These are phyloP conservation scores for Gaertneriomyces sp. DNA, from an alignment of 192 early-diverging fungal genomes.

Conservation along the genomic window DNA sequence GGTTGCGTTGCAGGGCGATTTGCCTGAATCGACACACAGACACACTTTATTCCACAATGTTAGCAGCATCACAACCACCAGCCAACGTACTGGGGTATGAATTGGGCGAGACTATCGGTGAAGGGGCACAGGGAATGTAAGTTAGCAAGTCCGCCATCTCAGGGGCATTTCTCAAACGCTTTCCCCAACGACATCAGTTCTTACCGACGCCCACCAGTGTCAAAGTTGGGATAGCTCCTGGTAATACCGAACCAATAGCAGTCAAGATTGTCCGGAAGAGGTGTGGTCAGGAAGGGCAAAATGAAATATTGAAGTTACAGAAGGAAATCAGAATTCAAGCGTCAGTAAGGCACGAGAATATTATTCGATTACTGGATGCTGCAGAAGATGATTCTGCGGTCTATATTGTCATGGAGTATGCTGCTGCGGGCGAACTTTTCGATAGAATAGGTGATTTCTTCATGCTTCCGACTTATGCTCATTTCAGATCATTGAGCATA, in stretches of 20 bases:
- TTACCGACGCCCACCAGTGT: constrained; percentile 35
- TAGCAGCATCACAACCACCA: constrained; percentile 10
- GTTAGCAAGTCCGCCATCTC: constrained; percentile 4
- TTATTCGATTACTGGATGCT: constrained; percentile 48
- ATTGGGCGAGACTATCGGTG: constrained; percentile 40
- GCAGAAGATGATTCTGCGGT: constrained; percentile 50
- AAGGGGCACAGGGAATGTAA: constrained; percentile 44
- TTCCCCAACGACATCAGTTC: not conserved
- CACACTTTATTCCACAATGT: constrained; percentile 6
- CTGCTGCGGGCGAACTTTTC: constrained; percentile 67
- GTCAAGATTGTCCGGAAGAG: constrained; percentile 60
- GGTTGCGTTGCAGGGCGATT: no score
- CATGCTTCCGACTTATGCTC: not conserved
- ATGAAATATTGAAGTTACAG: constrained; percentile 32
- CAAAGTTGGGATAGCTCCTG: constrained; percentile 47
- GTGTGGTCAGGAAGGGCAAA: constrained; percentile 12
- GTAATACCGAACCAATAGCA: constrained; percentile 43
- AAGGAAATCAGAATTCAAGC: constrained; percentile 57
- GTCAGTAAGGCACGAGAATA: constrained; percentile 54
- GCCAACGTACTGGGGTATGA: constrained; percentile 22
- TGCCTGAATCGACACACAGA: not conserved
- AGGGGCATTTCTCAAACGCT: not conserved
- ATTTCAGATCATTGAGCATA: not conserved
- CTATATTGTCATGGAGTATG: constrained; percentile 65
- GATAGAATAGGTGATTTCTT: constrained; percentile 59